Evolutionary conservation across 352 stramenopile genomes (phyloP).

Genomic region (Phytopythium helicoides): DNA sequence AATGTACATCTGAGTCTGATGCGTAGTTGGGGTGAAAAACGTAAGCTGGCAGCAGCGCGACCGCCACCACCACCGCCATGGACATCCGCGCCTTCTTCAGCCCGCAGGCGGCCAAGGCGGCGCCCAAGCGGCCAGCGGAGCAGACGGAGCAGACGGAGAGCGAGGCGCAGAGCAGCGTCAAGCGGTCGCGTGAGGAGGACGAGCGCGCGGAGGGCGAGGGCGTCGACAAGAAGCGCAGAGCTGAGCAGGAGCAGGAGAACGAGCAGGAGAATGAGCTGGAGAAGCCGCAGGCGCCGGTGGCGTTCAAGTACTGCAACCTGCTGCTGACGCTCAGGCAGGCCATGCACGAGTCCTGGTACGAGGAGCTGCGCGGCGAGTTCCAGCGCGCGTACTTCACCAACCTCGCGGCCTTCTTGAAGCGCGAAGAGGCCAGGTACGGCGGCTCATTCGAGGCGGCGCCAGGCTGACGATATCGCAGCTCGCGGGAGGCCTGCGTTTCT

Average conservation of each 20-base stretch:
- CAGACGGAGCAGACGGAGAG: neutral
- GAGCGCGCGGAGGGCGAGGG: constrained; percentile 1
- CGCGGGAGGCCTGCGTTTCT: no score
- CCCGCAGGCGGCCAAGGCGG: constrained; percentile 11
- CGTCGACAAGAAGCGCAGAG: neutral
- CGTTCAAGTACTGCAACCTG: constrained; percentile 25
- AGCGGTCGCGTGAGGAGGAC: neutral
- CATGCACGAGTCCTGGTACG: constrained; percentile 60
- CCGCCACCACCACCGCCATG: no score
- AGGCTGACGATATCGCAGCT: no score
- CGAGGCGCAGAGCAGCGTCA: neutral
- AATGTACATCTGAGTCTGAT: no score
- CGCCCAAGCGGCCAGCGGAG: neutral
- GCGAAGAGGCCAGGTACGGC: constrained; percentile 48
- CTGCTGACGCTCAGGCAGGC: constrained; percentile 40
- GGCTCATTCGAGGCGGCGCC: neutral
- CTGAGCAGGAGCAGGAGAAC: neutral
- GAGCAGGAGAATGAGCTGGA: constrained; percentile 4
- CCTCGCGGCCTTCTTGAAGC: constrained; percentile 42
- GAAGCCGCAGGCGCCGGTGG: constrained; percentile 8
- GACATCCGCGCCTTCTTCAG: constrained; percentile 72
- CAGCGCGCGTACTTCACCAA: constrained; percentile 41
- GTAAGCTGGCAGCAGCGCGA: no score
- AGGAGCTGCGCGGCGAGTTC: constrained; percentile 51
- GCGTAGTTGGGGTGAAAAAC: no score